Evolutionary conservation across 1,139 yeast species (phyloP).

Genomic region (Yamadazyma spencermartinsiae): DNA sequence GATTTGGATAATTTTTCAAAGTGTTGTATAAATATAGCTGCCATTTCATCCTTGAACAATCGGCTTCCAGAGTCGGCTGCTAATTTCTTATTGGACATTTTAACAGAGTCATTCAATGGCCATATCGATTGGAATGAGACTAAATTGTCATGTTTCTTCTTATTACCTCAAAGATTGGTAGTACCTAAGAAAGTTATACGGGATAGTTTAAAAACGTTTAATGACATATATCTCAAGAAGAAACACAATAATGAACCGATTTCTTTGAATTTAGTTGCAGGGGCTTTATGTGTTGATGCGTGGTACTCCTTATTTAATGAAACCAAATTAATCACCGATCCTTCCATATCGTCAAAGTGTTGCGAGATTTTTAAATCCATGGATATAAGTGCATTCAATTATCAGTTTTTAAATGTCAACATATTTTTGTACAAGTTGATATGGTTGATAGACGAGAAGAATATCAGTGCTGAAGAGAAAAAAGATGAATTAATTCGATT

Average conservation of each 20-base stretch:
- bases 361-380: conserved; percentile 13
- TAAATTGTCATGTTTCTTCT: conserved; percentile 20
- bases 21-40: conserved; percentile 22
- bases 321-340: conserved; percentile 14
- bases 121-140: conserved; percentile 17
- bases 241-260: conserved; percentile 6
- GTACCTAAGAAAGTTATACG: conserved; percentile 12
- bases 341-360: conserved; percentile 9
- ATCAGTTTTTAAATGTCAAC: conserved; percentile 19
- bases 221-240: conserved; percentile 9
- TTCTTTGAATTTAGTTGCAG: conserved; percentile 17
- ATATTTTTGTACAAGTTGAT: conserved; percentile 18
- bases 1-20: conserved; percentile 18
- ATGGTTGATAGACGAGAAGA: conserved; percentile 16
- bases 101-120: conserved; percentile 10
- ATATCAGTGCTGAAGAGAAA: conserved; percentile 13
- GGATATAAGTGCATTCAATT: conserved; percentile 17
- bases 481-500: conserved; percentile 16
- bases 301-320: conserved; percentile 18
- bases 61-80: conserved; percentile 16
- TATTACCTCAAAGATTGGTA: conserved; percentile 18
- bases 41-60: conserved; percentile 14
- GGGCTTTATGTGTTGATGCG: conserved; percentile 22
- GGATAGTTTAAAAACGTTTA: conserved; percentile 15
- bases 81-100: conserved; percentile 13